Conservation (phyloP, 2,329 filamentous ascomycete genomes). For the Fusarium coicis region DNA sequence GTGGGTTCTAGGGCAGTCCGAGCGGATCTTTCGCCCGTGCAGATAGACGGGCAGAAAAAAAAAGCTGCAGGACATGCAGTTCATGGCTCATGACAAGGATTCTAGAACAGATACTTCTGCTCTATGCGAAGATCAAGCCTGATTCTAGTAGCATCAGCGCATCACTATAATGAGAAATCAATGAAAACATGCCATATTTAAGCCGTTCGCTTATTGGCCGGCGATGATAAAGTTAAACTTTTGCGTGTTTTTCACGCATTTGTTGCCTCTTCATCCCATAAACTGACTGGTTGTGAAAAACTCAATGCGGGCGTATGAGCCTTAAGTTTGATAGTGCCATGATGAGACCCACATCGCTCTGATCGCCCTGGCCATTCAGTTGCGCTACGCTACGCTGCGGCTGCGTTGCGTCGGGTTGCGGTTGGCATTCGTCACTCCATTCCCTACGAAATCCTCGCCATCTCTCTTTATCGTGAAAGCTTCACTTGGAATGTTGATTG, state of each 20-base stretch:
- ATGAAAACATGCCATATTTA: not conserved
- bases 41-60: slow-evolving; percentile 4
- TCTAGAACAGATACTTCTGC: slow-evolving; percentile 12
- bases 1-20: slow-evolving; percentile 21
- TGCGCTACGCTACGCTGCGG: slow-evolving; percentile 3
- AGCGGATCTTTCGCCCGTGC: slow-evolving; percentile 18
- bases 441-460: slow-evolving; percentile 37
- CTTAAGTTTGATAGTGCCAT: slow-evolving; percentile 39
- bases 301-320: slow-evolving; percentile 29
- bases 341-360: slow-evolving; percentile 39
- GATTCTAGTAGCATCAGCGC: not conserved
- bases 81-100: slow-evolving; percentile 32
- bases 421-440: slow-evolving; percentile 42
- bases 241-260: not conserved
- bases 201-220: not conserved
- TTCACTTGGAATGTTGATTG: slow-evolving; percentile 38
- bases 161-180: not conserved
- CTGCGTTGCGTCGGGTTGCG: slow-evolving; percentile 1
- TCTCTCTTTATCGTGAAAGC: slow-evolving; percentile 27
- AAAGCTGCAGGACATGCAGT: slow-evolving; percentile 25
- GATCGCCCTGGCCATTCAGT: slow-evolving; percentile 36
- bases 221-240: not conserved
- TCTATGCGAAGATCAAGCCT: not conserved
- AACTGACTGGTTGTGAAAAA: slow-evolving; percentile 10
- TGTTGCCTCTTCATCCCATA: not conserved